Base-by-base conservation (phyloP, 1,139 yeast genomes). In the Hemisphaericaspora subhashii region DNA sequence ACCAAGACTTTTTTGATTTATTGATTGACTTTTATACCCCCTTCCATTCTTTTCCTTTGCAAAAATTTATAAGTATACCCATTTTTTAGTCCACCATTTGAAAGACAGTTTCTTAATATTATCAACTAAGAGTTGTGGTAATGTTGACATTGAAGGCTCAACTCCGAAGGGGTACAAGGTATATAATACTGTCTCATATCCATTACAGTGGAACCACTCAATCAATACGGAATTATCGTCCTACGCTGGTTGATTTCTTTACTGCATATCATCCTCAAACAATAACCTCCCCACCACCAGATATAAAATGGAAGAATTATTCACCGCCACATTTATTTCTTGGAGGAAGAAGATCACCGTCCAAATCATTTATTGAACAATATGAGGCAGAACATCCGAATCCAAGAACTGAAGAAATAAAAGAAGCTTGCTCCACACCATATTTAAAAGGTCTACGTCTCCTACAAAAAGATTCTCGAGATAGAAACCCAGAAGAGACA, bases 361-460 rank as follows among this genome's bases (percentile, higher is more conserved):
- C 20, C 30, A 29, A 29, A 14, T 29, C 32, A 29, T 17, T n/a
- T 29, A 16, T 29, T 12, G 32, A 29, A 29, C 32, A 29, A 18
- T 29, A 17, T n/a, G 32, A 29, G 12, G 23, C 9, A n/a, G 23
- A 29, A 7, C 22, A 29, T 29, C 3, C 14, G 3, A 14, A 12
- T 18, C 3, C 4, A 12, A 18, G 32, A 29, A 17, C 23, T 5
- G 5, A 2, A 9, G 12, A 15, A 29, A 17, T 29, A 18, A 29
- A 29, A 10, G 10, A 17, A 18, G 2, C 12, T 6, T 29, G 32
- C 7, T 23, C 17, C n/a, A 10, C 10, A 14, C 14, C 15, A 2
- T 7, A 29, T 17, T 23, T 23, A 29, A 11, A 3, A 10, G 32
- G 23, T 12, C 13, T 29, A 7, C 4, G 12, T 8, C 7, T 17